Base-by-base conservation (phyloP, 1,139 yeast species). In the Hansenula sp. region DNA sequence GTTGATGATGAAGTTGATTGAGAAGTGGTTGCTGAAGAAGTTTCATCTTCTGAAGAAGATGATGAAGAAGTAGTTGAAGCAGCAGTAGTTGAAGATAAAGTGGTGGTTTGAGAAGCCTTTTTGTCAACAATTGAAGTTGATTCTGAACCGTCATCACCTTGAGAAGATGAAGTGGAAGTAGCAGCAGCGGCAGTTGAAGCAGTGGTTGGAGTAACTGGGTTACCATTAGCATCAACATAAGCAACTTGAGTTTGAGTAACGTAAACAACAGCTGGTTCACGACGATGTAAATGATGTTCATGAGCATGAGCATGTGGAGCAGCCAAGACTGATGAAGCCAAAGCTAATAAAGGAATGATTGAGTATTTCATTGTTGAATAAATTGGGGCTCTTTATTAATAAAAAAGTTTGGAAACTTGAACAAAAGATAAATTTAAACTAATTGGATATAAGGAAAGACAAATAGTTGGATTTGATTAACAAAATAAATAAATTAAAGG, bases 221-320 rank as follows among this genome's bases (percentile, higher is more conserved):
- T 57, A 55, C 73, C 75, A 39, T 63, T 44, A 36, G 53, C 61
- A 49, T 66, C 68, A 43, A 69, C 71, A 44, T 60, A 60, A 47
- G 80, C 82, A 44, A 77, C 65, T 43, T 67, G 67, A 37, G 76
- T 71, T 44, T 70, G 64, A 44, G 78, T 76, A 41, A 74, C 75
- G 51, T 73, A 68, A 50, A 77, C 79, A 47, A 77, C 71, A 38
- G 74, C 85, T 38, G 63, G 57, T 30, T 61, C 65, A 68, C 84
- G 77, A 64, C 74, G 76, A 61, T 75, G 79, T 44, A 60, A 60
- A 55, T 75, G 79, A 60, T 78, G 84, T 41, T 66, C 66, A 50
- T 74, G 79, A 29, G 65, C 61, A 44, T 60, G 61, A 44, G 70
- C 66, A 20, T 32, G 34, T 40, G 79, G 75, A 41, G 75, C 75